These are phyloP conservation scores for Plasmodium gaboni DNA, from an alignment of 169 alveolate genomes.

Conservation along the genomic window DNA sequence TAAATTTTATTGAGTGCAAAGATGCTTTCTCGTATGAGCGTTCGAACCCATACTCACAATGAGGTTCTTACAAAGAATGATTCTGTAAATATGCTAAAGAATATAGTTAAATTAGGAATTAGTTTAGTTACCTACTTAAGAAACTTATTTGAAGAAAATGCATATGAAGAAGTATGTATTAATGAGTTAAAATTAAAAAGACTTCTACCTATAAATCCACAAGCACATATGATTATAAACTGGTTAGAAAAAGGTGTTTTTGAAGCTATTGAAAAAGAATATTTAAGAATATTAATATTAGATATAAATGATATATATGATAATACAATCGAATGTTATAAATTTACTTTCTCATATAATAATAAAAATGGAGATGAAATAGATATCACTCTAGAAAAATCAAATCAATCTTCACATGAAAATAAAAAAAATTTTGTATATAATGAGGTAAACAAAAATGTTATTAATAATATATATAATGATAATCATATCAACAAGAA, in stretches of 20 bases:
- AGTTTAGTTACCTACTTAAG: slow-evolving; percentile 82
- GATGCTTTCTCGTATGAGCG: slow-evolving; percentile 72
- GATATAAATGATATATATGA: slow-evolving; percentile 84
- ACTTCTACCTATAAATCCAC: slow-evolving; percentile 77
- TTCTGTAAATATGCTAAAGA: slow-evolving; percentile 81
- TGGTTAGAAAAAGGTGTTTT: slow-evolving; percentile 91
- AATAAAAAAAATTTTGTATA: too few relatives aligned
- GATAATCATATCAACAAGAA: not conserved
- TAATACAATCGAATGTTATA: slow-evolving; percentile 84
- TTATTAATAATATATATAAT: not conserved
- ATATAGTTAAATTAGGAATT: slow-evolving; percentile 80
- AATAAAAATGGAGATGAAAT: slow-evolving; percentile 64
- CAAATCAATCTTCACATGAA: not conserved
- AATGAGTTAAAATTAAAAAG: slow-evolving; percentile 80
- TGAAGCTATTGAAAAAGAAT: slow-evolving; percentile 87
- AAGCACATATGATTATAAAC: slow-evolving; percentile 81
- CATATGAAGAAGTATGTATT: slow-evolving; percentile 82
- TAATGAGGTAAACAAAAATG: not conserved
- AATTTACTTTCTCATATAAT: slow-evolving; percentile 79
- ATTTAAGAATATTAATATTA: slow-evolving; percentile 82
- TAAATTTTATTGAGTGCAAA: not conserved
- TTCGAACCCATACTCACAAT: slow-evolving; percentile 50
- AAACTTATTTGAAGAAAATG: slow-evolving; percentile 81
- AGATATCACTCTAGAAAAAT: slow-evolving; percentile 50
- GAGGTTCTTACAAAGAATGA: slow-evolving; percentile 65